Percentiles rank a stretch among this genome's conserved stretches.
phyloP scores from a whole-genome alignment of 495 filamentous ascomycete species.

The Usnea hakonensis region DNA sequence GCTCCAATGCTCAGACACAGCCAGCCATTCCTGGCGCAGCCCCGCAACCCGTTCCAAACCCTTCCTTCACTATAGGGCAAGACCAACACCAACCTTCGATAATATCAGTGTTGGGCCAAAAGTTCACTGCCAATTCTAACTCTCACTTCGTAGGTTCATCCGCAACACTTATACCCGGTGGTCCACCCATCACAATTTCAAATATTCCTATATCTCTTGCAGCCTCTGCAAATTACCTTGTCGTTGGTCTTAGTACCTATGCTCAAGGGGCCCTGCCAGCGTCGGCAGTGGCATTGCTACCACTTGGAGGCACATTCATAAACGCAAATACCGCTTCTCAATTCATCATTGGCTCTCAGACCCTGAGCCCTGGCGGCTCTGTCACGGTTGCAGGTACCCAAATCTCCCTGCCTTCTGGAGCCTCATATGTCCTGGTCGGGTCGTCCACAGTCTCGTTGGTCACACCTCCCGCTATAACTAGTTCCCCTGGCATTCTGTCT shows the following conservation, averaged over 20 bases:
- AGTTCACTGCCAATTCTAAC: not conserved
- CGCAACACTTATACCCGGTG: not conserved
- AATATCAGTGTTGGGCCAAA: not conserved
- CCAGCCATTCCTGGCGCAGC: not conserved
- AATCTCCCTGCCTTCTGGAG: too few relatives aligned
- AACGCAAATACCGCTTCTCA: slow-evolving; percentile 9
- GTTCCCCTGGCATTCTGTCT: too few relatives aligned
- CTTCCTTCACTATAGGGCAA: not conserved
- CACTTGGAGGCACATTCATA: slow-evolving; percentile 10
- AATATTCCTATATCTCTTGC: not conserved
- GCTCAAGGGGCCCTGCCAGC: not conserved
- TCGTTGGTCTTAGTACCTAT: not conserved
- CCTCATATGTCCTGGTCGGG: too few relatives aligned
- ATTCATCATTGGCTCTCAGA: slow-evolving; percentile 19
- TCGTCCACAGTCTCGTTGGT: too few relatives aligned
- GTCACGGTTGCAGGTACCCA: too few relatives aligned
- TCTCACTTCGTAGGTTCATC: not conserved
- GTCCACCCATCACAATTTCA: not conserved
- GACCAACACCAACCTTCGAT: not conserved
- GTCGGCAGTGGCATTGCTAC: not conserved
- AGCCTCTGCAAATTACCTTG: not conserved
- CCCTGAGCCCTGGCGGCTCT: slow-evolving; percentile 10
- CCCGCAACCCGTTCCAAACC: not conserved
- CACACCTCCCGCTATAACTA: too few relatives aligned
- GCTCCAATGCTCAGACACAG: not conserved